A percentile compares a stretch with the other conserved stretches of the same genome.
Conservation (phyloP, 2,329 filamentous ascomycete species). For the Juglanconis juglandina region DNA sequence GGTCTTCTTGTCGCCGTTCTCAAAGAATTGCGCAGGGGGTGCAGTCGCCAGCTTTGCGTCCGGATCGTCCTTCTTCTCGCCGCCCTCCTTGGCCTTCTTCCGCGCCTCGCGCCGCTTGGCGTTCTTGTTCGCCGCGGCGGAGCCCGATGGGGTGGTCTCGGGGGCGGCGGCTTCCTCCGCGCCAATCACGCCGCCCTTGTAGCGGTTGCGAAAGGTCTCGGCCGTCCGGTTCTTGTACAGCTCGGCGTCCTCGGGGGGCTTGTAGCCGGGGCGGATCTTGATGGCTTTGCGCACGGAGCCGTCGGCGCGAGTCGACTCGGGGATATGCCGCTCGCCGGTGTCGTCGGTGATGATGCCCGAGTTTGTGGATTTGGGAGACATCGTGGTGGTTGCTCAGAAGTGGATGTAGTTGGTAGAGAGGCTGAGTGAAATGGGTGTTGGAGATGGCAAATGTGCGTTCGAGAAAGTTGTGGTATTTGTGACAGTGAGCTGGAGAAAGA, state of each 20-base stretch:
- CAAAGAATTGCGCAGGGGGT: constrained; percentile 21
- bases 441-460: not conserved
- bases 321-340: constrained; percentile 83
- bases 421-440: not conserved
- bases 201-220: constrained; percentile 74
- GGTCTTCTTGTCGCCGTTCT: constrained; percentile 24
- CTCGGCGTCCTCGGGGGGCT: constrained; percentile 91
- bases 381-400: constrained; percentile 17
- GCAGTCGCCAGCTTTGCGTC: constrained; percentile 28
- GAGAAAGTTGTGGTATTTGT: not conserved
- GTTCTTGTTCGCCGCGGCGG: constrained; percentile 72
- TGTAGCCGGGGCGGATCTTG: constrained; percentile 87
- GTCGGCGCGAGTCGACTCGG: constrained; percentile 79
- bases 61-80: constrained; percentile 52
- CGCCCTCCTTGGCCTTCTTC: constrained; percentile 61
- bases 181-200: constrained; percentile 18
- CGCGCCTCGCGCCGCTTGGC: constrained; percentile 66
- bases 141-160: constrained; percentile 25
- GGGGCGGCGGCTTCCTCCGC: constrained; percentile 35
- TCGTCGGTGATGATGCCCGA: constrained; percentile 77
- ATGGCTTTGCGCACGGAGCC: constrained; percentile 93
- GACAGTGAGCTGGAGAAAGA: not conserved
- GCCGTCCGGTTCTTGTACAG: constrained; percentile 92
- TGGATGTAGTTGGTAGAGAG: not conserved
- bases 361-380: constrained; percentile 52